Base-by-base conservation (phyloP, 805 yeast genomes). In the Metschnikowia gruessii region DNA sequence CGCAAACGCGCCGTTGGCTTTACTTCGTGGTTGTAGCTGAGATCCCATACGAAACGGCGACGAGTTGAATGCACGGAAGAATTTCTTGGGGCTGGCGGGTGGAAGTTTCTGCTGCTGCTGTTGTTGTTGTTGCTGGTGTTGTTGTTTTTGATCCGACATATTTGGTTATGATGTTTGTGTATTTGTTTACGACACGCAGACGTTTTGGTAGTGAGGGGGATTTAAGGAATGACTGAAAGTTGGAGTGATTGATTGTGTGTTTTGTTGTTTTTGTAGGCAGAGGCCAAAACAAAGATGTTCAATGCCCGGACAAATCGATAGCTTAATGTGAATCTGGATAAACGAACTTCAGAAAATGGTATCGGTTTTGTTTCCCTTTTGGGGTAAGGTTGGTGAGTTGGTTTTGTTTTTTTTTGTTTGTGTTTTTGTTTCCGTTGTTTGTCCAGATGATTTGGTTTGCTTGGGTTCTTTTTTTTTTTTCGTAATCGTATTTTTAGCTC, bases 61-160 rank as follows among this genome's bases (percentile, higher is more conserved):
- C 42, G 44, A 37, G 22, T 50, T 43, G 39, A 55, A 48, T 9
- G 46, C 51, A 4, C 51, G 45, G 37, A 55, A 53, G 40, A 55
- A 55, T 42, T 46, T 51, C 42, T 48, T 49, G 31, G 59, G 59
- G 40, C 59, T 55, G n/a, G 49, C 30, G n/a, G 45, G 15, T 2
- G 37, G 10, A 21, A 32, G 13, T 29, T 42, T 43, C 43, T 12
- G 40, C 15, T 37, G 40, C 13, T 26, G 31, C 29, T 37, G 42
- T 4, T 21, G 4, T 21, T 21, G 24, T 21, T 21, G 24, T 21
- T 21, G 24, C 8, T 21, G 24, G 24, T 17, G 24, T 17, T 32
- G 2, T 30, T 40, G 13, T 40, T 21, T 30, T 30, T 21, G 24
- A 8, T 21, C 24, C 24, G 8, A 21, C 24, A 21, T 21, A 21